These are phyloP conservation scores for Sarocladiaceae sp. DNA, from an alignment of 2,329 filamentous ascomycete genomes.

Conservation along the genomic window DNA sequence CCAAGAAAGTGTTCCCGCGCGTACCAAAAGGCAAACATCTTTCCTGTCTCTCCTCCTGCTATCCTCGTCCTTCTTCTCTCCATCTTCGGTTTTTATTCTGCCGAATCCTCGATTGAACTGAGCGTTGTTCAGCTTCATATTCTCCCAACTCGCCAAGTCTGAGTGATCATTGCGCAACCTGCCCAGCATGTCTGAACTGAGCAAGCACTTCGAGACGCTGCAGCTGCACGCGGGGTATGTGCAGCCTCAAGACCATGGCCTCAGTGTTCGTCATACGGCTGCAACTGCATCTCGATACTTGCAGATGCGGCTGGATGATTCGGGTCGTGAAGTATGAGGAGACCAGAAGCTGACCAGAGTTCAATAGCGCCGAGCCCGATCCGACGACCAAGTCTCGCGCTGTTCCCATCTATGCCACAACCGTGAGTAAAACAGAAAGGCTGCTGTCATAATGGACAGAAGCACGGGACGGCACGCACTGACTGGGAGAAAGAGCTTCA, in stretches of 20 bases:
- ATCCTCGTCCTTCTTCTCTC: no score
- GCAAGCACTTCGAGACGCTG: conserved; percentile 72
- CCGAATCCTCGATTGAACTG: no score
- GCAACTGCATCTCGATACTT: neutral
- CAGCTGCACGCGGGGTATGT: conserved; percentile 76
- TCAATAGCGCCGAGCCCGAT: conserved; percentile 68
- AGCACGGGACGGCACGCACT: no score
- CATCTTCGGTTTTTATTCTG: no score
- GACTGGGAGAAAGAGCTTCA: conserved; percentile 74
- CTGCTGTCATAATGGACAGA: neutral
- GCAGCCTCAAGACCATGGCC: neutral
- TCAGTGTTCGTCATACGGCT: neutral
- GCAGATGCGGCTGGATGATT: neutral
- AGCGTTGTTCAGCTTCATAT: no score
- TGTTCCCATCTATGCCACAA: conserved; percentile 92
- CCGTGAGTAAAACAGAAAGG: conserved; percentile 30
- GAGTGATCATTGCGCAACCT: neutral
- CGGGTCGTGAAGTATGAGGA: no score
- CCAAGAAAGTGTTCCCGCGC: no score
- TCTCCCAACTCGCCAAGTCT: neutral
- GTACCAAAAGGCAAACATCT: no score
- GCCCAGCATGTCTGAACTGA: conserved; percentile 36
- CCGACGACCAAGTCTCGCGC: conserved; percentile 78
- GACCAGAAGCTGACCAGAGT: conserved; percentile 14
- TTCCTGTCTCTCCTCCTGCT: no score